Conservation (phyloP, 2,329 filamentous ascomycete genomes). For the Metarhizium robertsii region DNA sequence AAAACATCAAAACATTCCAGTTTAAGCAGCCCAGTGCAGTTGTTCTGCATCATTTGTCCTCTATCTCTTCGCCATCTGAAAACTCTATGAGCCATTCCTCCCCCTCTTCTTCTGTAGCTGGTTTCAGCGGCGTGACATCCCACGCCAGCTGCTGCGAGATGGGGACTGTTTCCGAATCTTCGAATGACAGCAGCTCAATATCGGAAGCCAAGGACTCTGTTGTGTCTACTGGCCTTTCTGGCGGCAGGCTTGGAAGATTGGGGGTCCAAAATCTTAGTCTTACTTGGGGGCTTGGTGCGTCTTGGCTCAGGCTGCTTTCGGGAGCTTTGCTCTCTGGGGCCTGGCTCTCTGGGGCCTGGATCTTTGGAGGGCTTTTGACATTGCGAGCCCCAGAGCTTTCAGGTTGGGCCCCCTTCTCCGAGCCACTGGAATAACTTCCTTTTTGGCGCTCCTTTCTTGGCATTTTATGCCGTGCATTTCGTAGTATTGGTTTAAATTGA, state of each 20-base stretch:
- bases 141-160: neutral
- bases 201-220: neutral
- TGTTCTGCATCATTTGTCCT: neutral
- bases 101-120: neutral
- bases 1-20: no score
- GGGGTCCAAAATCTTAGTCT: neutral
- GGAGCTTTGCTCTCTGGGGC: neutral
- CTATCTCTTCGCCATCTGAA: neutral
- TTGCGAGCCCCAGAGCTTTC: neutral
- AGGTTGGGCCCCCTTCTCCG: neutral
- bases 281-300: neutral
- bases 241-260: neutral
- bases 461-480: constrained; percentile 5
- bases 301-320: neutral
- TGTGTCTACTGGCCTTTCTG: neutral
- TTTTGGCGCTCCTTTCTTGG: constrained; percentile 2
- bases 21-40: no score
- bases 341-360: neutral
- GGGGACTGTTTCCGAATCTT: neutral
- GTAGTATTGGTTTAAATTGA: constrained; percentile 35
- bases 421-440: neutral
- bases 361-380: neutral
- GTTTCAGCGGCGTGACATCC: neutral
- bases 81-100: neutral
- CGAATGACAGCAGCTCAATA: neutral